Evolutionary conservation across 2,329 filamentous ascomycete genomes (phyloP), one percentile per base, ranked within the genome.

Genomic region (Colletotrichum endophyticum): DNA sequence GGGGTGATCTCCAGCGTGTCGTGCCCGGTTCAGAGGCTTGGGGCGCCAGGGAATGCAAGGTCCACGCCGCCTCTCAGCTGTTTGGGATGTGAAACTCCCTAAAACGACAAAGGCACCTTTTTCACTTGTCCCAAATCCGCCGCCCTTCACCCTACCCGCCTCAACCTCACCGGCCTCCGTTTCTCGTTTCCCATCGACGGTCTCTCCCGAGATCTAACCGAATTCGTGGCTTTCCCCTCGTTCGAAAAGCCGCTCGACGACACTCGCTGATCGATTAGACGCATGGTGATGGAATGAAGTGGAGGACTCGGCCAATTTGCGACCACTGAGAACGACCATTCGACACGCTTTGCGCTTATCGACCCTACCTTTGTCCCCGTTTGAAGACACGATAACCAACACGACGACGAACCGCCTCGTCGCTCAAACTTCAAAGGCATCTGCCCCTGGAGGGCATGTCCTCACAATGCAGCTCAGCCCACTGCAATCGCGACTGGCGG

Each of bases 401-500:
- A 64, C 32, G 15, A 70, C 61, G 53, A 73, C 68, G 49, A 56
- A 28, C 25, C 66, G 25, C 44, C 56, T 59, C 66, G 28, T 44
- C 73, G 25, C 61, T 36, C 61, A n/a, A 7, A 75, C 32, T 49
- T 27, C 70, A 25, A 66, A 61, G 56, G 63, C 66, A 69, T 59
- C 79, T 79, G 82, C 83, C 85, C 84, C 82, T 81, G 81, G 84
- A 84, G 88, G 88, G 85, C 85, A 86, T 86, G 84, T 80, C 79
- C 80, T 78, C 82, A 84, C 81, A 78, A 91, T 91, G 90, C 87
- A 93, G 84, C 89, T 93, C 84, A 93, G 90, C 83, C 92, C 91
- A 81, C 87, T 95, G 79, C 94, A 95, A 87, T 94, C 92, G 86
- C 93, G 94, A 82, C 91, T 95, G 81, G 91, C 91, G 82, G 92